phyloP scores from a whole-genome alignment of 2,329 filamentous ascomycete species.

The Penicillium sp. region DNA sequence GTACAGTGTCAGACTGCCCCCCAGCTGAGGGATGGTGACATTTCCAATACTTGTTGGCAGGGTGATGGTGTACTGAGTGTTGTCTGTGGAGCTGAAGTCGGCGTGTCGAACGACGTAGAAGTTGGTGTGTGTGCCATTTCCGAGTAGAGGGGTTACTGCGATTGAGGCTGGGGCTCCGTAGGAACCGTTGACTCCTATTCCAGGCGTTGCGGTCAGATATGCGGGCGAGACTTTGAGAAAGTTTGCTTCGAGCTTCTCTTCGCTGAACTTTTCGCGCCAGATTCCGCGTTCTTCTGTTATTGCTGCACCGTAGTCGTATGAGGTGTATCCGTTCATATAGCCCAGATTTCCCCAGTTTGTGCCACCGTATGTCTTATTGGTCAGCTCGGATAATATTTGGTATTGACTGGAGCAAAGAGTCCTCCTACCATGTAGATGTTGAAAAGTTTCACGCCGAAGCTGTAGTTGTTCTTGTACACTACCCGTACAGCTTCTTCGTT shows the following conservation, averaged over 20 bases:
- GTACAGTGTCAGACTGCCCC: slow-evolving; percentile 21
- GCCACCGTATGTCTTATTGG: slow-evolving; percentile 62
- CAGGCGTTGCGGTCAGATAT: slow-evolving; percentile 62
- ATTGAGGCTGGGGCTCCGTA: slow-evolving; percentile 9
- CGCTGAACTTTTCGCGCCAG: slow-evolving; percentile 71
- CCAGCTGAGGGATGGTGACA: slow-evolving; percentile 29
- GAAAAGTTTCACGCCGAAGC: slow-evolving; percentile 65
- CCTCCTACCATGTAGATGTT: slow-evolving; percentile 69
- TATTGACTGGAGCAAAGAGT: too few relatives aligned
- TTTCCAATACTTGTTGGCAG: slow-evolving; percentile 26
- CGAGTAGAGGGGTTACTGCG: slow-evolving; percentile 11
- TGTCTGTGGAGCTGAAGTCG: slow-evolving; percentile 14
- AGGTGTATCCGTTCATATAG: slow-evolving; percentile 63
- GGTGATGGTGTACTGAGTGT: slow-evolving; percentile 8
- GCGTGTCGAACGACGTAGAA: slow-evolving; percentile 16
- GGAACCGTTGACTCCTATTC: slow-evolving; percentile 19
- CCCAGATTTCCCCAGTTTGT: slow-evolving; percentile 81
- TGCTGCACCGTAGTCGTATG: slow-evolving; percentile 59
- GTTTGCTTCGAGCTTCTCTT: slow-evolving; percentile 72
- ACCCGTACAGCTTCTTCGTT: slow-evolving; percentile 47
- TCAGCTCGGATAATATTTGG: slow-evolving; percentile 56
- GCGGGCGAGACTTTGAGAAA: slow-evolving; percentile 71
- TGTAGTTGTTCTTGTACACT: slow-evolving; percentile 73
- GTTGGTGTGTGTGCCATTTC: slow-evolving; percentile 9
- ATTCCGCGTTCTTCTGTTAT: slow-evolving; percentile 71